Evolutionary conservation across 495 filamentous ascomycete species (phyloP).

Genomic region (Viridothelium virens): DNA sequence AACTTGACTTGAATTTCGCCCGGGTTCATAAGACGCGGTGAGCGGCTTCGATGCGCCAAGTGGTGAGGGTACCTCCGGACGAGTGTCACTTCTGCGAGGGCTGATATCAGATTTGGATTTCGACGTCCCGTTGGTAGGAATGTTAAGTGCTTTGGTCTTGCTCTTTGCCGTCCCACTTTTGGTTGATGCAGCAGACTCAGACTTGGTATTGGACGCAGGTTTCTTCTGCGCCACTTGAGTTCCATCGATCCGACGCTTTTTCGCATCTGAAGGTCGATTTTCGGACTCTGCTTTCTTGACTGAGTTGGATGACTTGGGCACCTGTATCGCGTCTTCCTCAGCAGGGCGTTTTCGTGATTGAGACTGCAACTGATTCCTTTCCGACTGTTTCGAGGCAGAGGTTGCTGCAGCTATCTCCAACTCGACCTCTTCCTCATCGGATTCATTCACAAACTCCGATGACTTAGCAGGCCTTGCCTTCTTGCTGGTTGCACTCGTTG

Average conservation of each 20-base stretch:
- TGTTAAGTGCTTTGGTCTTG: slow-evolving; percentile 18
- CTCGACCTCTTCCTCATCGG: slow-evolving; percentile 59
- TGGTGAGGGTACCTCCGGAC: slow-evolving; percentile 25
- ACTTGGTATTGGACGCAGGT: slow-evolving; percentile 5
- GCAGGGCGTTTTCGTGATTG: slow-evolving; percentile 17
- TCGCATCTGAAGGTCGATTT: slow-evolving; percentile 16
- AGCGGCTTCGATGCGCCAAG: slow-evolving; percentile 24
- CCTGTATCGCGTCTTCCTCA: slow-evolving; percentile 15
- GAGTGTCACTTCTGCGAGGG: slow-evolving; percentile 21
- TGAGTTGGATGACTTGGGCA: neutral
- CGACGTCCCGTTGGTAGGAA: slow-evolving; percentile 14
- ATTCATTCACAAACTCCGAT: slow-evolving; percentile 66
- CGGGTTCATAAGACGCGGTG: slow-evolving; percentile 24
- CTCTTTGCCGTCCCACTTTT: slow-evolving; percentile 17
- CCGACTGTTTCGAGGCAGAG: slow-evolving; percentile 15
- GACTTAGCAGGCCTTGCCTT: slow-evolving; percentile 51
- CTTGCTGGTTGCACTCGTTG: slow-evolving; percentile 29
- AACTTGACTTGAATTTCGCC: slow-evolving; percentile 13
- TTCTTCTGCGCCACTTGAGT: neutral
- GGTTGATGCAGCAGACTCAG: slow-evolving; percentile 10
- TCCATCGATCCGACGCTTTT: slow-evolving; percentile 11
- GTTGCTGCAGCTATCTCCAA: slow-evolving; percentile 13
- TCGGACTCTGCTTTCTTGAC: slow-evolving; percentile 10
- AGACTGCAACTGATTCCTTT: neutral
- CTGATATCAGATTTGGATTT: slow-evolving; percentile 21